Percentiles rank a stretch among this genome's conserved stretches.
phyloP scores from a whole-genome alignment of 1,284 basidiomycete species.

The Lentinula novae-zelandiae region DNA sequence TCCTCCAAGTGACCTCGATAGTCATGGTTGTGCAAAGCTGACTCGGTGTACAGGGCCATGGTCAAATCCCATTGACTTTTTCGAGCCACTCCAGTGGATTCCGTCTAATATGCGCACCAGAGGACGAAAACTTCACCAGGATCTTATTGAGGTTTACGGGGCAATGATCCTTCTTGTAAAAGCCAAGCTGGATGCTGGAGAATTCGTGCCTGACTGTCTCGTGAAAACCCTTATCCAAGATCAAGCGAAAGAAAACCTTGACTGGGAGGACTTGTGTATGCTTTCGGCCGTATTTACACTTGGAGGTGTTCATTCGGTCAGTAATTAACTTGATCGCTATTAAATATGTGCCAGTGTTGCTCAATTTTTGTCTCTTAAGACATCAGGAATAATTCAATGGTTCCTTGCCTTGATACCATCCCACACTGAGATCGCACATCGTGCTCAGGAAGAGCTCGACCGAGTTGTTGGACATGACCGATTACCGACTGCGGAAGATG shows the following conservation, averaged over 20 bases:
- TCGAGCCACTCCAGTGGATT: constrained; percentile 32
- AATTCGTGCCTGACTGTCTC: constrained; percentile 30
- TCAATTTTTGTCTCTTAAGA: constrained; percentile 18
- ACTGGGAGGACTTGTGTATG: constrained; percentile 35
- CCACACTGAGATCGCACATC: constrained; percentile 26
- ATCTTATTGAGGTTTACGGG: constrained; percentile 31
- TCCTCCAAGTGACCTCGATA: neutral
- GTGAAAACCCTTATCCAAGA: constrained; percentile 34
- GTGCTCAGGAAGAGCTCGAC: constrained; percentile 30
- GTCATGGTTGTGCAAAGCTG: too few species aligned
- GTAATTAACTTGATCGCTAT: constrained; percentile 2
- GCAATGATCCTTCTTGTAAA: constrained; percentile 26
- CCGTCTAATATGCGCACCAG: constrained; percentile 29
- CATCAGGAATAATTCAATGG: constrained; percentile 32
- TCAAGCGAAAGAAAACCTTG: constrained; percentile 32
- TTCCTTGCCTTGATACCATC: constrained; percentile 32
- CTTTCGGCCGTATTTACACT: constrained; percentile 36
- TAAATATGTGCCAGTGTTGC: neutral
- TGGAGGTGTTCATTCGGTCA: constrained; percentile 39
- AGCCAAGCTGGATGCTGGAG: constrained; percentile 24
- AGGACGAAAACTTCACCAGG: constrained; percentile 30
- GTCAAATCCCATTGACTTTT: constrained; percentile 39
- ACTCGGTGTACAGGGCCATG: constrained; percentile 25
- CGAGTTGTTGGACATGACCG: constrained; percentile 31
- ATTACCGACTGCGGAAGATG: constrained; percentile 29